Base-by-base conservation (phyloP, 768 basidiomycete genomes). In the Holtermanniella nyarrowii region DNA sequence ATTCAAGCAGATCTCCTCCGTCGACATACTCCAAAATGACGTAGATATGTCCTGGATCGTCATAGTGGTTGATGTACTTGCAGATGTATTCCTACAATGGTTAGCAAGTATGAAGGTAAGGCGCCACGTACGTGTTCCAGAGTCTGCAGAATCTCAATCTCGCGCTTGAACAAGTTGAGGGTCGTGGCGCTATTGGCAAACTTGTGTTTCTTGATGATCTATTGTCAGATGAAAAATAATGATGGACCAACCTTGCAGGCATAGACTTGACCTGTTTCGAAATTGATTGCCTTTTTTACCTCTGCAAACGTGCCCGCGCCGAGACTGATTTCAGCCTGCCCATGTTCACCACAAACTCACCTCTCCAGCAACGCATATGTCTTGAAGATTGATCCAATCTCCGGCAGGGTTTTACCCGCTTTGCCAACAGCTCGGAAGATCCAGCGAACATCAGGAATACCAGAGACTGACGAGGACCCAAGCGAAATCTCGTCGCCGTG, bases 301-400 rank as follows among this genome's bases (percentile, higher is more conserved):
- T 83, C 84, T 3, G 89, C 93, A 66, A 95, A 97, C 2, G 87
- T 82, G 7, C 93, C 93, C 60, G 83, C 84, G 48, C 93, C 93
- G 2, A 96, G 55, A 52, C 68, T 72, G 56, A 24, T 60, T 59
- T 79, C 68, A 52, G n/a, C n/a, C n/a, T n/a, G n/a, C n/a, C n/a
- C n/a, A n/a, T n/a, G n/a, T n/a, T n/a, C 23, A n/a, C 14, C 14
- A 12, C 4, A 3, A 54, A 21, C 67, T 49, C 42, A 72, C 59
- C 50, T 56, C 26, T 69, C 65, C 26, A 70, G 52, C 3, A 76
- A 55, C 50, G 74, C 69, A 58, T 76, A 77, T 43, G 66, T 56
- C 27, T 63, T 57, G 53, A 70, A 71, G 7, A 77, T 63, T 12
- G 71, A 73, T n/a, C 73, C 73, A 5, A 70, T 71, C 45, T 56